Base-by-base conservation (phyloP, 129 eudicot genomes). In the Mikania micrantha region DNA sequence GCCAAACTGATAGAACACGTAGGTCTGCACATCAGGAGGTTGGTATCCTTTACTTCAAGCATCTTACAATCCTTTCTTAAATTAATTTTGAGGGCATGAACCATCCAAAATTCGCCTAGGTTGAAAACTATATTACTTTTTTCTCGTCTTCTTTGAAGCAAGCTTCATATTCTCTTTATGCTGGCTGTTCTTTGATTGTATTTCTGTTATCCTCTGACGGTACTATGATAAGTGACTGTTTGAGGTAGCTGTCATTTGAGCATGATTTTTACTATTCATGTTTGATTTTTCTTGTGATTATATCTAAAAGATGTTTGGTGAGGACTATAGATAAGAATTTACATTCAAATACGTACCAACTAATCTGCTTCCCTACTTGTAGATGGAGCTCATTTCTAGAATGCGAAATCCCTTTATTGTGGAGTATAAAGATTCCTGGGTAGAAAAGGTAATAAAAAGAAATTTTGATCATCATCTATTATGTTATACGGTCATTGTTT, bases 11-110 rank as follows among this genome's bases (percentile, higher is more conserved):
- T 74, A 81, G 99, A 85, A 86, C 95, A 21, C 95, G 96, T 52
- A 81, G 99, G 80, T 86, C 95, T 79, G 99, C 99, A 13, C 99
- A 85, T 67, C 99, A 86, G 82, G 99, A 94, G 97, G 99, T 93
- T 76, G 65, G 84, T 60, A 27, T 79, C 63, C 67, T 79, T 60
- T 59, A 40, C 76, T 70, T 77, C 11, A 53, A 59, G 69, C 57
- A 54, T 20, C 59, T 63, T 54, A 50, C 31, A 41, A 35, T 64
- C 48, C 41, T 29, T 72, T 44, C 16, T 25, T 67, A 65, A 22
- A 31, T 67, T 25, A 45, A 27, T 24, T 56, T 57, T 44, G 50
- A 56, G 70, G 67, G n/a, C 34, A 20, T 42, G 24, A 35, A 57
- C 28, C 48, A 49, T 48, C 34, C 72, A 70, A 64, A 47, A 75